phyloP scores from a whole-genome alignment of 768 basidiomycete species.

The Suillus weaverae region DNA sequence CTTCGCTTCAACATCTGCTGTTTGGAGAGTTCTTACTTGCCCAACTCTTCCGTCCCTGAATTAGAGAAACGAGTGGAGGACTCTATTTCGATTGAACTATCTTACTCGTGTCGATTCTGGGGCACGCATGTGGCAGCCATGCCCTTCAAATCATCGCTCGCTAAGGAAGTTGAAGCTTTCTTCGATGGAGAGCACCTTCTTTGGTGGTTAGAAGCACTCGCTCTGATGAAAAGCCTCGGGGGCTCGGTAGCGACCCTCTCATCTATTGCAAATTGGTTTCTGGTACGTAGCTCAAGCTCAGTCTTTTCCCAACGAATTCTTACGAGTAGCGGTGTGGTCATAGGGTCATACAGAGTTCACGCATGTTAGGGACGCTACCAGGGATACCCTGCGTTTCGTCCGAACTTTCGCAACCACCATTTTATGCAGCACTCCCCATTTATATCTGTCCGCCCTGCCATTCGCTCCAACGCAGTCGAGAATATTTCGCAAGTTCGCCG shows the following conservation, averaged over 20 bases:
- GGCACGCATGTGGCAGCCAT: conserved; percentile 26
- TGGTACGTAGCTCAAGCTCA: background rate
- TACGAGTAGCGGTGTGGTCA: background rate
- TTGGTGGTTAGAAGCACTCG: background rate
- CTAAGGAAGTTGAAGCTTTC: conserved; percentile 20
- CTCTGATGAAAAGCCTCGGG: conserved; percentile 19
- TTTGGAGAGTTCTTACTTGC: conserved; percentile 26
- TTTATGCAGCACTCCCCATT: conserved; percentile 22
- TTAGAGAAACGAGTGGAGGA: conserved; percentile 13
- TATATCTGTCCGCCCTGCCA: conserved; percentile 26
- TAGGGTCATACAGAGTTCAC: conserved; percentile 5
- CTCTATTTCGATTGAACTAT: conserved; percentile 24
- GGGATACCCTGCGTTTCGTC: conserved; percentile 16
- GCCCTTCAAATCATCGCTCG: background rate
- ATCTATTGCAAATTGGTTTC: background rate
- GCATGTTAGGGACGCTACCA: background rate
- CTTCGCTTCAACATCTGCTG: conserved; percentile 15
- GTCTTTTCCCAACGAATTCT: background rate
- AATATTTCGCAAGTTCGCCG: conserved; percentile 15
- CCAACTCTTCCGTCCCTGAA: conserved; percentile 23
- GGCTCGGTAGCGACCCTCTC: background rate
- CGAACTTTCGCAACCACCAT: conserved; percentile 13
- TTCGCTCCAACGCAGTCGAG: conserved; percentile 26
- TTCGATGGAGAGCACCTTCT: conserved; percentile 15
- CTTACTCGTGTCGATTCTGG: conserved; percentile 35